Base-by-base conservation (phyloP, 176 grass and related monocot species). In the Otatea glauca region DNA sequence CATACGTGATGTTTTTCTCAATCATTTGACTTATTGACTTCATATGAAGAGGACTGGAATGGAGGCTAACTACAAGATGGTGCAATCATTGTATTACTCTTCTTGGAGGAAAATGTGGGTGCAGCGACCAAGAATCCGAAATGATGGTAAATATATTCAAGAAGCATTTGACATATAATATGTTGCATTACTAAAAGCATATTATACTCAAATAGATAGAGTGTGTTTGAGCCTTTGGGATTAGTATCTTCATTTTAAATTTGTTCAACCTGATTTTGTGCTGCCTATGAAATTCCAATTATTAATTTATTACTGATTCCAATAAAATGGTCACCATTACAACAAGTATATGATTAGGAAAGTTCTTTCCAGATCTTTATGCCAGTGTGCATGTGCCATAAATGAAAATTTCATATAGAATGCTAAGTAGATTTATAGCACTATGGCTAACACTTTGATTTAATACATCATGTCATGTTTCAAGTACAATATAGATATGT, bases 21-120 rank as follows among this genome's bases (percentile, higher is more conserved):
- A 82, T 20, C 38, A 88, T 86, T 5, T 34, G 42, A 49, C 24
- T 74, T 69, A n/a, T n/a, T n/a, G n/a, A n/a, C 71, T 48, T 84
- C 7, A 82, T 70, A 63, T 85, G 34, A 84, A 98, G 96, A 92
- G 69, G 78, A 87, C 68, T 56, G 96, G 96, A 72, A 49, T 83
- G 74, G 96, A 98, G 83, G 80, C 84, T 65, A 98, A 95, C 86
- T 87, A 90, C 80, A 85, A 70, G 77, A 92, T 93, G 48, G 83
- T 90, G 39, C 80, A 61, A 72, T 93, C 87, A 0, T 47, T 95
- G 59, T 98, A 95, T 83, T 86, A 88, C 77, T 90, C 91, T 64
- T 98, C 96, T 81, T 98, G 96, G 96, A 98, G 93, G 81, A 98
- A 93, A 92, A 98, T 95, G 93, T 95, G 93, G 96, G 81, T 98